Base-by-base conservation (phyloP, 176 grass and related monocot species). In the Rhynchospora tenuis region DNA sequence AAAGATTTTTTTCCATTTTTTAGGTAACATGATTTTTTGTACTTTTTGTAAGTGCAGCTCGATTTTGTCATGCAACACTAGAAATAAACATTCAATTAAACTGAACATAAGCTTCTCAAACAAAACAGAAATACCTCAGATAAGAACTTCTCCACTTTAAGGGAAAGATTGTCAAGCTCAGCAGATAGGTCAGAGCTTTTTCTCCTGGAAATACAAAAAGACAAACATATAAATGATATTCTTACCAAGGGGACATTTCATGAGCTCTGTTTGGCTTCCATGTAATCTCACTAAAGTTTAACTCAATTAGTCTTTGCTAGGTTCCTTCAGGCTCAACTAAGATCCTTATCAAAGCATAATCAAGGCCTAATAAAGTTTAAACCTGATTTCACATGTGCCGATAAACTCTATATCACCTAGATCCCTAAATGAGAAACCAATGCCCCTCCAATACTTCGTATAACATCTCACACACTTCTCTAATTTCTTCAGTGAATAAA, bases 181-280 rank as follows among this genome's bases (percentile, higher is more conserved):
- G 88, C 89, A 81, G 91, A 86, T 89, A 95, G 88, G 27, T 99
- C 96, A 64, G 91, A 95, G 84, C 88, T 62, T 84, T 99, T 99
- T 84, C 91, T 95, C 93, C 96, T 99, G 76, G 66, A 86, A 29
- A 26, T 1, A 46, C 17, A 59, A 79, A 64, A 46, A 29, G 27
- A 79, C 22, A 87, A 63, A 79, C 33, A 60, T 31, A 20, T 83
- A 10, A 65, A 16, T 64, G n/a, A 86, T 50, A 85, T 71, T 38
- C 11, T 51, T 23, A 74, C 44, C 71, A 54, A 75, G 2, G 47
- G 71, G 16, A 51, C 9, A 51, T 24, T 46, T 73, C 24, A n/a
- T 69, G n/a, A 73, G 69, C 43, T 46, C 69, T 73, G 44, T 9
- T 73, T 73, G 45, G 17, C 48, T 66, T 24, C 9, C 44, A 73